A percentile compares a stretch with the other conserved stretches of the same genome.
Evolutionary conservation across 2,329 filamentous ascomycete species (phyloP).

Genomic region (Aspergillus latus): DNA sequence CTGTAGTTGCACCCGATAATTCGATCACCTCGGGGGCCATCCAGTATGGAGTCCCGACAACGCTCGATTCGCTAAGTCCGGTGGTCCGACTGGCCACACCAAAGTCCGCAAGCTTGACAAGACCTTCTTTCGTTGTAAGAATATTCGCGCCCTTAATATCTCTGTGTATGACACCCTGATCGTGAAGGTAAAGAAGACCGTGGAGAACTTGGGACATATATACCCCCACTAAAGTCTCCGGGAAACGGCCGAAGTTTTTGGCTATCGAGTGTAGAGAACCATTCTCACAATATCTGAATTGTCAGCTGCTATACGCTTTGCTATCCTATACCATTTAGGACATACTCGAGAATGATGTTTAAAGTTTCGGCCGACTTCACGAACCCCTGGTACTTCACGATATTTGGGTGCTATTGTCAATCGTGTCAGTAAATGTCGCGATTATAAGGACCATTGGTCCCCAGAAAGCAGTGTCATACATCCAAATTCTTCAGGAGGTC

Average conservation of each 20-base stretch:
- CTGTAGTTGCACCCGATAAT: slow-evolving; percentile 88
- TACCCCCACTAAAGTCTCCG: slow-evolving; percentile 92
- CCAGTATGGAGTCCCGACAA: slow-evolving; percentile 98
- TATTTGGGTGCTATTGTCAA: slow-evolving; percentile 77
- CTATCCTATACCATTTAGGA: slow-evolving; percentile 6
- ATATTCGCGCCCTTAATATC: slow-evolving; percentile 99
- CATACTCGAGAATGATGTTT: slow-evolving; percentile 94
- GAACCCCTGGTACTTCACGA: slow-evolving; percentile 98
- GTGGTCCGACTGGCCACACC: slow-evolving; percentile 92
- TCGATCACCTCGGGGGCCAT: slow-evolving; percentile 99
- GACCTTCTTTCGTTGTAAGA: slow-evolving; percentile 93
- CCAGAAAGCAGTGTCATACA: slow-evolving; percentile 47
- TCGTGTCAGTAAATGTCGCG: slow-evolving; percentile 23
- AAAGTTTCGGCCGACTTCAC: slow-evolving; percentile 90
- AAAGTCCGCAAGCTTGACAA: slow-evolving; percentile 96
- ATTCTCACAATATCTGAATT: slow-evolving; percentile 87
- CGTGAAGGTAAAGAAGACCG: slow-evolving; percentile 94
- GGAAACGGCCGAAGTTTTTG: slow-evolving; percentile 98
- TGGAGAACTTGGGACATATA: slow-evolving; percentile 98
- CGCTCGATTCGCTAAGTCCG: slow-evolving; percentile 76
- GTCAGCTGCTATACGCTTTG: slow-evolving; percentile 25
- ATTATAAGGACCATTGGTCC: background rate
- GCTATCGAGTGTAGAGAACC: slow-evolving; percentile 96
- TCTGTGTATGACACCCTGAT: slow-evolving; percentile 97
- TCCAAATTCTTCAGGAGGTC: slow-evolving; percentile 96